Evolutionary conservation across 2,329 filamentous ascomycete species (phyloP), one percentile per base, ranked within the genome.

Genomic region (Phoma sp.): DNA sequence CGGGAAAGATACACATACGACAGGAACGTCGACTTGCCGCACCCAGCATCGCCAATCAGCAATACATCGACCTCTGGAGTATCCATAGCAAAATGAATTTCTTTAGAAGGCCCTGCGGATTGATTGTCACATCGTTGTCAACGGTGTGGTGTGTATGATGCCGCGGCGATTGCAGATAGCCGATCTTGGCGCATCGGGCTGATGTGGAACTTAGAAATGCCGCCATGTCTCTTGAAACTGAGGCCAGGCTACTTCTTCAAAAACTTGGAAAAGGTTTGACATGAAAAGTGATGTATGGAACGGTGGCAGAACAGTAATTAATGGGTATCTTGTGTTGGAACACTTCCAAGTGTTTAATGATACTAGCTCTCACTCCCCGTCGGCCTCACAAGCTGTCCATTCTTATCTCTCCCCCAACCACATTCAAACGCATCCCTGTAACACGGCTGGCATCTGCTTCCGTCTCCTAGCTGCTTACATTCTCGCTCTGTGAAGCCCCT

Each of bases 1-100:
- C n/a, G 18, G 7, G 23, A 43, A 60, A 47, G 50, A 54, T 57
- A 23, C 47, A 80, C 83, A 70, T 76, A 86, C 82, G 84, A 83
- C 57, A 87, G 71, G 58, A 87, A 86, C 8, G 83, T 85, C 45
- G 84, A 84, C 72, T 87, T 87, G 52, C 85, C 85, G 40, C 85
- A 83, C 45, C 81, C 83, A 33, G 79, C 66, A 54, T 86, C 84
- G 47, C 85, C 85, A 2, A 87, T 75, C 13, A 87, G 74, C 6
- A 87, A 76, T 44, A 87, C 79, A 23, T 74, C 78, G 33, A 82
- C 67, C 36, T 76, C 72, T 22, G 76, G 75, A 32, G 39, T 47
- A 4, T 67, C 65, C 68, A 71, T 70, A 38, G 29, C 10, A 8
- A 11, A 27, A 7, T 25, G 10, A 33, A 55, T 51, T 51, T 43